Conservation (phyloP, 2,329 filamentous ascomycete species). For the Shiraia bambusicola region DNA sequence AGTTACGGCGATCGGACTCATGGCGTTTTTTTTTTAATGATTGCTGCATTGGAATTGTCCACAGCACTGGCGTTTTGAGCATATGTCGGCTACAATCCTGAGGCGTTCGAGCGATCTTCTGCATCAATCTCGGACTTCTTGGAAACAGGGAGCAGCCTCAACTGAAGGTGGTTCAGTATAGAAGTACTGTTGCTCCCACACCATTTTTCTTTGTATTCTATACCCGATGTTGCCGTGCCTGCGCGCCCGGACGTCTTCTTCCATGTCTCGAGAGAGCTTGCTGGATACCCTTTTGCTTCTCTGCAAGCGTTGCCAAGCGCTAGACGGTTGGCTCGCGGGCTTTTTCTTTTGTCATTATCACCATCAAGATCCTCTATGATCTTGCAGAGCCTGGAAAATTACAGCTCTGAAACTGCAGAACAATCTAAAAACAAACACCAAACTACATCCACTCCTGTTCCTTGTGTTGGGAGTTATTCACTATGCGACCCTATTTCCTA, state of each 20-base stretch:
- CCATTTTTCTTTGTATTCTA: slow-evolving; percentile 36
- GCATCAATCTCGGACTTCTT: slow-evolving; percentile 27
- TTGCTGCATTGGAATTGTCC: slow-evolving; percentile 32
- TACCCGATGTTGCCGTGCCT: slow-evolving; percentile 25
- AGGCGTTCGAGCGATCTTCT: slow-evolving; percentile 42
- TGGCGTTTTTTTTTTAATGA: slow-evolving; percentile 36
- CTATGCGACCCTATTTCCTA: slow-evolving; percentile 23
- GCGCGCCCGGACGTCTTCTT: slow-evolving; percentile 23
- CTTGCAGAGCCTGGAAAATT: slow-evolving; percentile 30
- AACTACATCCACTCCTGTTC: slow-evolving; percentile 32
- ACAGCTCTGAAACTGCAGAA: slow-evolving; percentile 28
- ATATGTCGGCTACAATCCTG: slow-evolving; percentile 27
- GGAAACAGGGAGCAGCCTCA: slow-evolving; percentile 21
- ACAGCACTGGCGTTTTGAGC: slow-evolving; percentile 39
- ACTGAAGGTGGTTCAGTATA: slow-evolving; percentile 20
- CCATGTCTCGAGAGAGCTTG: slow-evolving; percentile 27
- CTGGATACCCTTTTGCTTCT: slow-evolving; percentile 32
- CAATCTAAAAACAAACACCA: slow-evolving; percentile 40
- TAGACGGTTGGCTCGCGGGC: slow-evolving; percentile 31
- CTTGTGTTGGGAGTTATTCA: slow-evolving; percentile 28
- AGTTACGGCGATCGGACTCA: slow-evolving; percentile 39
- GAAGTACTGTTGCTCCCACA: slow-evolving; percentile 20
- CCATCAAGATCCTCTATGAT: slow-evolving; percentile 34
- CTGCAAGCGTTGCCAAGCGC: slow-evolving; percentile 28
- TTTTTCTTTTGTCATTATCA: slow-evolving; percentile 43